Base-by-base conservation (phyloP, 139 green algal species). In the Chlamydomonas sphaeroides region DNA sequence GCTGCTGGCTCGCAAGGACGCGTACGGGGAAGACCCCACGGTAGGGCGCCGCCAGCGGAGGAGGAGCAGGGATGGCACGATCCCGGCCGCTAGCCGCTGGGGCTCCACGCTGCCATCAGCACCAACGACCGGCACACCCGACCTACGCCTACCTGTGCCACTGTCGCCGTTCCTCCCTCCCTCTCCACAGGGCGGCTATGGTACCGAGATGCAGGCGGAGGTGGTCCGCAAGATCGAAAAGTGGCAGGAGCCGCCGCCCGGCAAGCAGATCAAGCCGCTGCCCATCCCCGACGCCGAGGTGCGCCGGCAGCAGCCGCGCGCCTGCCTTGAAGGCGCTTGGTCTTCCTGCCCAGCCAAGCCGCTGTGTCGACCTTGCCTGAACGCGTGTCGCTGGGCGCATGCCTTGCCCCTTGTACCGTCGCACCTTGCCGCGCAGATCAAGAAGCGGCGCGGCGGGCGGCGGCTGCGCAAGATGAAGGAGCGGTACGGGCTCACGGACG, bases 191-290 rank as follows among this genome's bases (percentile, higher is more conserved):
- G 76, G 76, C 32, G 30, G 6, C 21, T 73, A 74, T 39, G 69
- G 69, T 8, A n/a, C 56, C 3, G 45, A 39, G 25, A 95, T 95
- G 91, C 79, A 86, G 39, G 94, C 95, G 6, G 94, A 97, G 42
- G 97, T 99, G 63, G 17, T 88, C 35, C 87, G 90, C 38, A 99
- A 98, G 84, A 97, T 99, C n/a, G 95, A 97, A 18, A 99, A 99
- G 91, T 98, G 95, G 96, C 97, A 99, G 91, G 97, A 99, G 90
- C 96, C 96, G 45, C 94, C 97, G 35, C 97, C 97, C 18, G 95
- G 96, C 38, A 98, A 97, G 88, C 92, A 88, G 1, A 69, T 89
- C 59, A 97, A 98, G 89, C 95, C 98, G 41, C 91, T 99, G 85
- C 92, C 94, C 0, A 79, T 92, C 21, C 97, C 97, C 0, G 97